Evolutionary conservation across 139 green algal species (phyloP).

Genomic region (Chlorella sp.): DNA sequence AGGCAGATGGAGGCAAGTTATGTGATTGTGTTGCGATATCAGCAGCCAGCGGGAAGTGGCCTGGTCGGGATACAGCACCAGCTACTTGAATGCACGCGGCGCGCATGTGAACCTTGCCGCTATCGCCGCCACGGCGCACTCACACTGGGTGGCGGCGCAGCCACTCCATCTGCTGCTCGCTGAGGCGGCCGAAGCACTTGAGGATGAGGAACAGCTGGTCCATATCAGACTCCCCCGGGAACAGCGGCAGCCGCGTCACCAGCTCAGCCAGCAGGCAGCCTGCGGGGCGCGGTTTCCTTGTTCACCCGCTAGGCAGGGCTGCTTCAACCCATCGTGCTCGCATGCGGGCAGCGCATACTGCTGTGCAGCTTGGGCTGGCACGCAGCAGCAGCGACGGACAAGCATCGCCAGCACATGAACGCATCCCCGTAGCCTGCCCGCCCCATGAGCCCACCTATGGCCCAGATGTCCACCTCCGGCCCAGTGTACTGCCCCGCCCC

Average conservation of each 20-base stretch:
- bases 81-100: too few species aligned
- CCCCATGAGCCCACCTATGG: constrained; percentile 68
- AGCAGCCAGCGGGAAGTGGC: too few species aligned
- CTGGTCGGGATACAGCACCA: too few species aligned
- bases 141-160: constrained; percentile 52
- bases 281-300: constrained; percentile 42
- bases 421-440: too few species aligned
- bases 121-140: not conserved
- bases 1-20: not conserved
- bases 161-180: constrained; percentile 39
- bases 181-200: constrained; percentile 55
- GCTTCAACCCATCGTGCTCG: too few species aligned
- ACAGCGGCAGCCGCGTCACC: constrained; percentile 85
- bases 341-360: too few species aligned
- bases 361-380: too few species aligned
- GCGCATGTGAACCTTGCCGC: too few species aligned
- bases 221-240: constrained; percentile 90
- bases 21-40: not conserved
- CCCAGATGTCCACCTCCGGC: constrained; percentile 90
- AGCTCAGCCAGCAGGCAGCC: constrained; percentile 93
- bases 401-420: too few species aligned
- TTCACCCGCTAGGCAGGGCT: too few species aligned
- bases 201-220: constrained; percentile 94
- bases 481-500: constrained; percentile 79
- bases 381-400: too few species aligned